Evolutionary conservation across 306 rosid genomes (phyloP), one percentile per base, ranked within the genome.

Genomic region (Sechiopsis laciniata): DNA sequence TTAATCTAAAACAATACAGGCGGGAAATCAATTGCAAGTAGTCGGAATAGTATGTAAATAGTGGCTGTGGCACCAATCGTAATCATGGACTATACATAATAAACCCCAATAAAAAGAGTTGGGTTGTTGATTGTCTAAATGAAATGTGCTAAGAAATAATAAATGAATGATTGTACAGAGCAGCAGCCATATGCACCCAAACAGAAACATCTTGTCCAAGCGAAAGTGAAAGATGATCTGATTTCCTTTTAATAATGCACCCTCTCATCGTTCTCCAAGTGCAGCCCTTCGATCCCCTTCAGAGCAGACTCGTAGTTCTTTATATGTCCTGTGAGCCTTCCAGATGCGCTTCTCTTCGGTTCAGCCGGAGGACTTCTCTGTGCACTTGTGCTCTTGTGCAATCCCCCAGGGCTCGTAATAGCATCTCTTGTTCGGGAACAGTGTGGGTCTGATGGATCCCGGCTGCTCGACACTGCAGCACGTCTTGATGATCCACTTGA

Each of bases 401-500:
- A 84, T 29, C 80, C 86, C 61, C 96, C 96, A 72, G 95, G 85
- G 80, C 89, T n/a, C n/a, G n/a, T n/a, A n/a, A n/a, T 92, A 26
- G 89, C 89, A 72, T 89, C 95, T 2, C 85, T 81, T 17, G 96
- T 79, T 6, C 84, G 91, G 1, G 86, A 48, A 15, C 91, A 94
- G 70, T 76, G 71, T 22, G 81, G 72, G 58, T 91, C 96, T 26
- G 92, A 84, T 75, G 94, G 91, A 15, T 92, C 95, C 3, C 92
- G 88, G 72, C 92, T 84, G 85, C 92, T 57, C 63, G 97, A 86
- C 77, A 82, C 88, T 71, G 90, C 96, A 54, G 83, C 92, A 60
- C 92, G 91, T 85, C 98, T 87, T 14, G 92, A 81, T 74, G 96
- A 87, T 78, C 96, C 98, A 79, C 91, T 82, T 20, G 98, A 82